These are phyloP conservation scores for Solanum hybrid DNA, from an alignment of 305 asterid species.

Conservation along the genomic window DNA sequence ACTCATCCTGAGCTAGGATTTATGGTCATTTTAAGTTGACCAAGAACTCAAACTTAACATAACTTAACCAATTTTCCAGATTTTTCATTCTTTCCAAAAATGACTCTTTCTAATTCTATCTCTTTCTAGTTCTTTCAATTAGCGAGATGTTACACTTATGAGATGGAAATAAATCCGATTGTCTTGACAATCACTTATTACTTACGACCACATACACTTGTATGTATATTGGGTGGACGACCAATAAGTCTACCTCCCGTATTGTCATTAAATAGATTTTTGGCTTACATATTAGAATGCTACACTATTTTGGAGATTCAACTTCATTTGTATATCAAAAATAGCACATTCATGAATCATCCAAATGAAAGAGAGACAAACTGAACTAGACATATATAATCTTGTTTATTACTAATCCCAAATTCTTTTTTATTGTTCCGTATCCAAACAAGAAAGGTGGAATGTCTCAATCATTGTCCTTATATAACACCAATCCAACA, in stretches of 20 bases:
- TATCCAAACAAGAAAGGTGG: neutral
- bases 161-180: too few species aligned
- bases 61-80: too few species aligned
- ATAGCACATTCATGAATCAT: neutral
- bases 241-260: neutral
- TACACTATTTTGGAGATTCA: neutral
- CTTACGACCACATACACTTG: neutral
- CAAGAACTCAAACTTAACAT: too few species aligned
- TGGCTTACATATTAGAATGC: neutral
- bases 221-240: neutral
- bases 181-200: neutral
- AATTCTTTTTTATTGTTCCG: neutral
- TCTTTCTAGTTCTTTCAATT: too few species aligned
- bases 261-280: neutral
- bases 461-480: neutral
- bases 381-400: neutral
- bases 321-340: neutral
- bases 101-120: too few species aligned
- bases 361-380: neutral
- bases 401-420: neutral
- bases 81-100: too few species aligned
- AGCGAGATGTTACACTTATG: too few species aligned
- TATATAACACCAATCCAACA: neutral
- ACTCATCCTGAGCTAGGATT: too few species aligned
- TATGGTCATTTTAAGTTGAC: too few species aligned